phyloP scores from a whole-genome alignment of 2,329 filamentous ascomycete genomes.

The Ophiocordyceps camponoti-rufipedis region DNA sequence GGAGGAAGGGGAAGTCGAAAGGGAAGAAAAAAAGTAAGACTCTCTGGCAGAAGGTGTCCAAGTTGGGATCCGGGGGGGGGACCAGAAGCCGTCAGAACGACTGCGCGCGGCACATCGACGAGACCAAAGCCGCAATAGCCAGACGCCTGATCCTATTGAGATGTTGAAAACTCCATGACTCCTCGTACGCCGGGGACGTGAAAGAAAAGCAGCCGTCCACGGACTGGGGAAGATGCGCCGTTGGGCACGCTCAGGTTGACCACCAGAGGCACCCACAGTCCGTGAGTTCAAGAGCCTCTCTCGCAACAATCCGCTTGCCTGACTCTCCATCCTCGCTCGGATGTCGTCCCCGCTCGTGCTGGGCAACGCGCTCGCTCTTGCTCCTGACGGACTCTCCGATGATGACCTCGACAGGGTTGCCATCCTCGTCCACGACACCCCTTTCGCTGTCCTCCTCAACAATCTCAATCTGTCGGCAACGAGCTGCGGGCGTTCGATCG shows the following conservation, averaged over 20 bases:
- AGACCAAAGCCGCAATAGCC: no score
- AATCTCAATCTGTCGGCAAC: conserved; percentile 31
- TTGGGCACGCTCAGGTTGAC: conserved; percentile 15
- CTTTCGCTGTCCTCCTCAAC: conserved; percentile 15
- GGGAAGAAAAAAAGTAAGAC: no score
- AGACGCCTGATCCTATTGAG: no score
- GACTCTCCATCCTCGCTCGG: not conserved
- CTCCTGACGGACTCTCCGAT: conserved; percentile 19
- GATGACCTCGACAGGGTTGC: conserved; percentile 21
- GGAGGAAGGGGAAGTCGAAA: no score
- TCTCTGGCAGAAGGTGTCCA: no score
- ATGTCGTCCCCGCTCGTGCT: conserved; percentile 1
- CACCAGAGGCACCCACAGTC: conserved; percentile 37
- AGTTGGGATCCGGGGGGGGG: no score
- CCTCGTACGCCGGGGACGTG: no score
- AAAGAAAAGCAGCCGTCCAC: no score
- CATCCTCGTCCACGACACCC: conserved; percentile 17
- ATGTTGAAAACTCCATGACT: no score
- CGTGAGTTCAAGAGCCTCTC: conserved; percentile 20
- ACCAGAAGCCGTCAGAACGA: no score
- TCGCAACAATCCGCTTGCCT: conserved; percentile 1
- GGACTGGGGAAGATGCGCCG: not conserved
- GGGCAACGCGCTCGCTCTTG: not conserved
- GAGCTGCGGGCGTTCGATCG: conserved; percentile 15
- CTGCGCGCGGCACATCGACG: no score